Evolutionary conservation across 768 basidiomycete genomes (phyloP), one percentile per base, ranked within the genome.

Genomic region (Naganishia randhawae): DNA sequence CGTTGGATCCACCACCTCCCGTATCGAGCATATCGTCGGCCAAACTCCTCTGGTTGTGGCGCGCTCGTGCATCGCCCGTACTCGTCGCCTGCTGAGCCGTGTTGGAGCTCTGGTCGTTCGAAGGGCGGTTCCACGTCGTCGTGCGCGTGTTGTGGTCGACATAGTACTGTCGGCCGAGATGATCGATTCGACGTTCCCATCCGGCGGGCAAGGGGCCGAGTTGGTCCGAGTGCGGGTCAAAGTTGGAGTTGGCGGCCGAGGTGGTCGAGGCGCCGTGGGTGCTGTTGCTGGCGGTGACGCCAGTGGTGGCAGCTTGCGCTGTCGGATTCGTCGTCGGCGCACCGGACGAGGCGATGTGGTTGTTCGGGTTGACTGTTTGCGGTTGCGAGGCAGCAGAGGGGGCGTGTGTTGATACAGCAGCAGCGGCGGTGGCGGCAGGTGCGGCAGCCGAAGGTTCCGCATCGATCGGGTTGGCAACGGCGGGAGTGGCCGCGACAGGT

Each of bases 141-240:
- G 89, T 91, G 66, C 96, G 89, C 10, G 91, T 92, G 79, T 97
- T 98, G 82, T 98, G 96, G 78, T 99, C 96, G 65, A 99, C 96
- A 78, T 98, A 99, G 80, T 99, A 99, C 8, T 92, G 95, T 66
- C 96, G 84, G 10, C 89, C 96, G 29, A 98, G 85, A 35, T 96
- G 94, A 81, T 99, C 96, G 65, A 94, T 91, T 51, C 96, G 90
- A 69, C 96, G 86, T 80, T 99, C 96, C 96, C 96, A 99, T 2
- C 93, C 92, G 31, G 83, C 80, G 2, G 96, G 95, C 27, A 99
- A 83, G 33, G 91, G 86, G 3, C 96, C 96, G 71, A 86, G 90
- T 73, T 97, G 93, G 81, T 99, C 96, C 52, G 92, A 90, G 69
- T 88, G 89, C 17, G 96, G 91, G 77, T 95, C 94, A 82, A 97